phyloP scores from a whole-genome alignment of 768 basidiomycete species.

The Botryobasidium botryosum region DNA sequence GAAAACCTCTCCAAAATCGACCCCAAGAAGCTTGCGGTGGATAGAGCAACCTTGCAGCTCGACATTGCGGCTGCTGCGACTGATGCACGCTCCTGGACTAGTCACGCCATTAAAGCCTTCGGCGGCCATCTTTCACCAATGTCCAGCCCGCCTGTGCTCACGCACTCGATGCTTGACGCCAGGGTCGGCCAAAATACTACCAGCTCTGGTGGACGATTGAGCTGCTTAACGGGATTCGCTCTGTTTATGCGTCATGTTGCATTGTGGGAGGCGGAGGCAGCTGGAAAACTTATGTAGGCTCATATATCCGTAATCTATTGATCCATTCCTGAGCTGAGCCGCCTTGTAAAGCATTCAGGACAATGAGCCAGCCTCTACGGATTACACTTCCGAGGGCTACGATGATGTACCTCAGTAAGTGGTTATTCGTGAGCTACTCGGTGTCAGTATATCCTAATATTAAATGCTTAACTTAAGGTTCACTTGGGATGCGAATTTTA shows the following conservation, averaged over 20 bases:
- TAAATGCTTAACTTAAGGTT: too few species aligned
- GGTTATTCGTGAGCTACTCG: too few species aligned
- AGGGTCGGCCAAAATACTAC: background rate
- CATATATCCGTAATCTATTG: background rate
- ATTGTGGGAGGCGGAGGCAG: background rate
- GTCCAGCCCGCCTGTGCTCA: background rate
- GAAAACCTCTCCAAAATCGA: background rate
- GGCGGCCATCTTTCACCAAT: background rate
- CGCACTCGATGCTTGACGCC: background rate
- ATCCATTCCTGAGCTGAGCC: too few species aligned
- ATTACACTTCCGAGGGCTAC: conserved; percentile 1
- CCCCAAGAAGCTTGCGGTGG: background rate
- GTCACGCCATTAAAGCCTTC: background rate
- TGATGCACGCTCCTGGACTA: background rate
- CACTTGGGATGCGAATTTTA: too few species aligned
- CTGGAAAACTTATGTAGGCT: background rate
- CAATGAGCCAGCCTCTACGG: background rate
- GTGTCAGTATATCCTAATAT: too few species aligned
- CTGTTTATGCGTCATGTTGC: background rate
- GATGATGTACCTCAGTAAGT: too few species aligned
- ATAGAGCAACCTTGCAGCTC: too few species aligned
- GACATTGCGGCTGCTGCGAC: background rate
- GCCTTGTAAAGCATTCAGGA: background rate
- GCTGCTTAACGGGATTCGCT: background rate
- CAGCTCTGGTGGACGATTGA: background rate